phyloP scores from a whole-genome alignment of 257 asterid genomes.

The Ophiorrhiza pumila region DNA sequence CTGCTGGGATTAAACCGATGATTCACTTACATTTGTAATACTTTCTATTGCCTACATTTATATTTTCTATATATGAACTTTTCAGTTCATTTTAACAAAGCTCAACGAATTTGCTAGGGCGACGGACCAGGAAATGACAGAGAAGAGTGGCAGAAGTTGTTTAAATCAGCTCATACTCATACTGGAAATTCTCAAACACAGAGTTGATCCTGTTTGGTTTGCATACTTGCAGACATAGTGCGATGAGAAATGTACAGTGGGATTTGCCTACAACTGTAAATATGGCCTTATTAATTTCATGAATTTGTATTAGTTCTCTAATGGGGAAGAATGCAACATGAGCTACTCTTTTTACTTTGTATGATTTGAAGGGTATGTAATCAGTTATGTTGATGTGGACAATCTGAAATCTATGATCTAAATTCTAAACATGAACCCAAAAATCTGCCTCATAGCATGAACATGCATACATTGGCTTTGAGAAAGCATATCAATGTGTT shows the following conservation, averaged over 20 bases:
- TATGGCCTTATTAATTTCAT: not conserved
- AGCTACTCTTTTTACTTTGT: no score
- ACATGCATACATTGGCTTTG: no score
- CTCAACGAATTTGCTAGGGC: slow-evolving; percentile 47
- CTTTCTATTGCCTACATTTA: not conserved
- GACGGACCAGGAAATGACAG: slow-evolving; percentile 89
- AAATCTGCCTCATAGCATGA: no score
- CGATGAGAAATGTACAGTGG: not conserved
- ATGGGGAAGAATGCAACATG: no score
- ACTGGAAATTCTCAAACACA: slow-evolving; percentile 12
- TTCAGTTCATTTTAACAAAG: not conserved
- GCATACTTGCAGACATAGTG: not conserved
- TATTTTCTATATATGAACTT: not conserved
- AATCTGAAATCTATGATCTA: no score
- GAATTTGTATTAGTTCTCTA: no score
- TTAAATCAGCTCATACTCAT: slow-evolving; percentile 50
- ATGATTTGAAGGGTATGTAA: no score
- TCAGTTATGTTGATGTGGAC: no score
- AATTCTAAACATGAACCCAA: no score
- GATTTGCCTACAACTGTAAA: not conserved
- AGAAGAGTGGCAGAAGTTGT: slow-evolving; percentile 65
- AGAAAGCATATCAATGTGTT: no score
- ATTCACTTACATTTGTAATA: not conserved
- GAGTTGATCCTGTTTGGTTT: not conserved
- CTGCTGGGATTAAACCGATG: not conserved